Base-by-base conservation (phyloP, 116 monocot species). In the Trichopus zeylanicus region DNA sequence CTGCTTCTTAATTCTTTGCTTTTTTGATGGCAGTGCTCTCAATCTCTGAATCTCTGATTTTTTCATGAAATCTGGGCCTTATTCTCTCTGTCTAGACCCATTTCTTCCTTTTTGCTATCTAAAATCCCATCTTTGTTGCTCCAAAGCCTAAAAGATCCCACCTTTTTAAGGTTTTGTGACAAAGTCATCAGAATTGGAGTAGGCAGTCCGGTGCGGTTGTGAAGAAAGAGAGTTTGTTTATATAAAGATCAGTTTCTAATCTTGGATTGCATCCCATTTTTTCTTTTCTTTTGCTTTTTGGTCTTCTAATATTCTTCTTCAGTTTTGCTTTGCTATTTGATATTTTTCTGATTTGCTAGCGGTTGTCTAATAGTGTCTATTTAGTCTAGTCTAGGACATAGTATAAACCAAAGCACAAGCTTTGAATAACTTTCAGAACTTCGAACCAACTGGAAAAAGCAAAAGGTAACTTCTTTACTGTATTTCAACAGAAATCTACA, bases 1-100 rank as follows among this genome's bases (percentile, higher is more conserved):
- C 15, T 71, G 32, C 35, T 29, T 64, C 26, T 29, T 60, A 60
- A 2, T 55, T 24, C 42, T 55, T 31, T 28, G 48, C 37, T 48
- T 55, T 9, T 13, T n/a, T 42, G 42, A 3, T 16, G 13, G 0
- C 2, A 42, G 42, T n/a, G n/a, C n/a, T n/a, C n/a, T n/a, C n/a
- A n/a, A n/a, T 42, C 42, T 42, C 0, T 0, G n/a, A 42, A 16
- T 38, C 53, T 25, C 55, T 57, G 10, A 0, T 7, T 19, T 19
- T 13, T 32, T 57, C 28, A 39, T 39, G 19, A 34, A 42, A 39
- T 59, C 46, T 29, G n/a, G 6, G 16, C 19, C 4, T 30, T 19
- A 28, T 62, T 47, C 15, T 13, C 18, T 53, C 23, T 31, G 1
- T 24, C 25, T 68, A n/a, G 53, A 68, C 51, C 51, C 39, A 33